A percentile compares a stretch with the other conserved stretches of the same genome.
Evolutionary conservation across 768 basidiomycete species (phyloP).

Genomic region (Obba rivulosa): DNA sequence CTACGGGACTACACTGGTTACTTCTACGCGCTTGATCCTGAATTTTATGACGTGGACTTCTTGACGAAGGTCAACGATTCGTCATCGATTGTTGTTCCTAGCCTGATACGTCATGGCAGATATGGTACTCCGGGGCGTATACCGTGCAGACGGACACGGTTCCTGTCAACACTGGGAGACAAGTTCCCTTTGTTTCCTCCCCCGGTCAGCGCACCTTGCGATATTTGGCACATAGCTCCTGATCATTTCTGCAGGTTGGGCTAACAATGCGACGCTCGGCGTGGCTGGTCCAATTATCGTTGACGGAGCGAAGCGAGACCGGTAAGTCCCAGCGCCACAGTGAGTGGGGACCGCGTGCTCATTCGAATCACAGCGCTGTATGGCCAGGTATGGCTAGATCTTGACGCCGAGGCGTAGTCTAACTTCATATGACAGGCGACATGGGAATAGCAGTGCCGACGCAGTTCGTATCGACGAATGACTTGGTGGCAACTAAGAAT

Average conservation of each 20-base stretch:
- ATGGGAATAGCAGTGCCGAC: slow-evolving; percentile 61
- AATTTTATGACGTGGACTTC: slow-evolving; percentile 40
- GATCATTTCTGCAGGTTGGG: slow-evolving; percentile 35
- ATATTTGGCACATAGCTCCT: not conserved
- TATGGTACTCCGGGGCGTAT: slow-evolving; percentile 60
- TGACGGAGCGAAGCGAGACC: slow-evolving; percentile 56
- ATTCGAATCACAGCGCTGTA: slow-evolving; percentile 34
- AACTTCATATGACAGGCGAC: slow-evolving; percentile 33
- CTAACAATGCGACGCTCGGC: slow-evolving; percentile 49
- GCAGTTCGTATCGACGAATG: slow-evolving; percentile 57
- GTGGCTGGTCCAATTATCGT: slow-evolving; percentile 57
- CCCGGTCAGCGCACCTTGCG: slow-evolving; percentile 27
- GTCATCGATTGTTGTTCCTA: not conserved
- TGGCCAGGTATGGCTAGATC: slow-evolving; percentile 40
- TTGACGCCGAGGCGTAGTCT: not conserved
- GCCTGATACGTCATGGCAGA: slow-evolving; percentile 11
- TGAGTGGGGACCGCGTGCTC: slow-evolving; percentile 9
- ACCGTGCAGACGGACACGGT: slow-evolving; percentile 57
- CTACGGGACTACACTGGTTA: slow-evolving; percentile 47
- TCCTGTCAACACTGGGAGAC: slow-evolving; percentile 43
- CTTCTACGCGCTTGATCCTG: slow-evolving; percentile 43
- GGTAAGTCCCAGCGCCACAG: slow-evolving; percentile 28
- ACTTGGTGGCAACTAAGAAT: slow-evolving; percentile 49
- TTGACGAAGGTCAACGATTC: slow-evolving; percentile 35
- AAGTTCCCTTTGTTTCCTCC: slow-evolving; percentile 37